These are phyloP conservation scores for Parathielavia appendiculata DNA, from an alignment of 495 filamentous ascomycete genomes.

Conservation along the genomic window DNA sequence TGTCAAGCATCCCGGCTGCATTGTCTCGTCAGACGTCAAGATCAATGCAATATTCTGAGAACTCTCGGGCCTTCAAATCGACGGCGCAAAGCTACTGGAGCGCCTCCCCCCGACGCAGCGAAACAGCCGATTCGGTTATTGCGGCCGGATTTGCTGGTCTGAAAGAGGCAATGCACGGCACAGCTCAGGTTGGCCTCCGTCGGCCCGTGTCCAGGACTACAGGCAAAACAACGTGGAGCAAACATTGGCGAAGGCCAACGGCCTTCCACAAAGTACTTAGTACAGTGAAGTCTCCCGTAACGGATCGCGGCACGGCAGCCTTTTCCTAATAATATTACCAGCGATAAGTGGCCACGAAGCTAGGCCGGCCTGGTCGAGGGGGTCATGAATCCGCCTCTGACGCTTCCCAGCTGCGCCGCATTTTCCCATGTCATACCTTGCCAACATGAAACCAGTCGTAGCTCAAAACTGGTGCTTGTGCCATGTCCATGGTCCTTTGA, in stretches of 20 bases:
- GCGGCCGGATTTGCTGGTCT: constrained; percentile 24
- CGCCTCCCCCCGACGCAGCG: not conserved
- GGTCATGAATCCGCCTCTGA: not conserved
- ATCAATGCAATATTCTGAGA: not conserved
- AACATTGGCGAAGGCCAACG: constrained; percentile 13
- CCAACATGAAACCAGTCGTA: constrained; percentile 2
- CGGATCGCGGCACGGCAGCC: constrained; percentile 11
- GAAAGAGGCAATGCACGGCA: constrained; percentile 29
- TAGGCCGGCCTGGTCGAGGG: not conserved
- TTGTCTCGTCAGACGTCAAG: not conserved
- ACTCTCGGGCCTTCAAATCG: not conserved
- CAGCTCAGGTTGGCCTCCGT: constrained; percentile 21
- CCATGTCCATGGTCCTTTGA: not conserved
- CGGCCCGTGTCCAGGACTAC: constrained; percentile 24
- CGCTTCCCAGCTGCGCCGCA: constrained; percentile 5
- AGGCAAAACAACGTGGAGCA: constrained; percentile 9
- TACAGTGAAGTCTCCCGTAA: not conserved
- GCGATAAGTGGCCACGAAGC: not conserved
- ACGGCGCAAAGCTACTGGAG: not conserved
- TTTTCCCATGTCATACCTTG: not conserved
- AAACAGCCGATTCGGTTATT: constrained; percentile 37
- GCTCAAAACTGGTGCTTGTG: constrained; percentile 11
- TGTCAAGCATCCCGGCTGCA: not conserved
- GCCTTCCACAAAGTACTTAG: constrained; percentile 20
- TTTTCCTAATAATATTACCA: constrained; percentile 12